These are phyloP conservation scores for Vitis hybrid DNA, from an alignment of 177 flowering plant species.

Conservation along the genomic window DNA sequence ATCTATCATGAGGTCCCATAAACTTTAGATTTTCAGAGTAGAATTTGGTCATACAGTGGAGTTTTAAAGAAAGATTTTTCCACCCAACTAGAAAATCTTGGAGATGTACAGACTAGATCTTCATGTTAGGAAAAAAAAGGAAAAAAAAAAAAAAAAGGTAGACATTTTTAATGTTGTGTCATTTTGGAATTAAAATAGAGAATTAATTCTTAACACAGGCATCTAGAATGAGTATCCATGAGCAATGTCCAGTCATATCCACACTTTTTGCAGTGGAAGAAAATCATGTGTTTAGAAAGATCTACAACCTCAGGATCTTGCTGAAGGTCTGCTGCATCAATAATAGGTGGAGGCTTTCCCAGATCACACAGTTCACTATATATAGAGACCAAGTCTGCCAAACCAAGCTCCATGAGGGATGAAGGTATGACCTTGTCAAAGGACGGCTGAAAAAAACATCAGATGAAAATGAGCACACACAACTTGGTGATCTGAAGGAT, in stretches of 20 bases:
- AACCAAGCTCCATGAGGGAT: conserved; percentile 72
- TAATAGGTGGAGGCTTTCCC: conserved; percentile 67
- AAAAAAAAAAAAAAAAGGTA: too few species aligned
- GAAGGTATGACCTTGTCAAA: conserved; percentile 74
- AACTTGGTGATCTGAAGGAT: neutral
- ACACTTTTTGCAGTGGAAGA: neutral
- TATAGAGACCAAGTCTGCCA: conserved; percentile 58
- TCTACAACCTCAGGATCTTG: conserved; percentile 73
- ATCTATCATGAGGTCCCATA: too few species aligned
- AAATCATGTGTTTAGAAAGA: neutral
- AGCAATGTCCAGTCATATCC: neutral
- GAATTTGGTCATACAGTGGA: too few species aligned
- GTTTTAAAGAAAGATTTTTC: too few species aligned
- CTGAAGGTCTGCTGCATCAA: conserved; percentile 77
- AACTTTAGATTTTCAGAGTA: too few species aligned
- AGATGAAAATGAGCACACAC: conserved; percentile 6
- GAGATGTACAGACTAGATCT: too few species aligned
- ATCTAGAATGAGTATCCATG: neutral
- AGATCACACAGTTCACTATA: conserved; percentile 68
- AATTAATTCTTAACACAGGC: neutral
- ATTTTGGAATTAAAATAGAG: neutral
- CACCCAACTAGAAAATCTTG: too few species aligned
- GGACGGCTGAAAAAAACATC: conserved; percentile 57
- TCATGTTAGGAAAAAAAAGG: too few species aligned
- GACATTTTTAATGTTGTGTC: too few species aligned